Conservation (phyloP, 2,329 filamentous ascomycete genomes). For the Alternaria arbusti region DNA sequence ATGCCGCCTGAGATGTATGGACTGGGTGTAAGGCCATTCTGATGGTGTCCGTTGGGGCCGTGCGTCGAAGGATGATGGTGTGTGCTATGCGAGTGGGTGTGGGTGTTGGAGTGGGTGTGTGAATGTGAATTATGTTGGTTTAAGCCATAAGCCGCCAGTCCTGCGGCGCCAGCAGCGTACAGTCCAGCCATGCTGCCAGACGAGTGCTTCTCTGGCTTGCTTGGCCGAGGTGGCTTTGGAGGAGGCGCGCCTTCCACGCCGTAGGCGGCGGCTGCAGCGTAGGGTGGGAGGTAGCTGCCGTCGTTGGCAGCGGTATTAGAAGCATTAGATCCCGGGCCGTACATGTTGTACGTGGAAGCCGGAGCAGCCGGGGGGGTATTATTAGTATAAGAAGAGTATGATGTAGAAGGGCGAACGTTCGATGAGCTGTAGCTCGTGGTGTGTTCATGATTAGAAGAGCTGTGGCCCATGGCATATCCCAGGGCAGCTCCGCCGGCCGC, state of each 20-base stretch:
- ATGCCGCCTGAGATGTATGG: conserved; percentile 46
- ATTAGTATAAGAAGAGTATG: conserved; percentile 33
- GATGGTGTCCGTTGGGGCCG: conserved; percentile 33
- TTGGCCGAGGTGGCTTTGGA: conserved; percentile 44
- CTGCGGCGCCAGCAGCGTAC: conserved; percentile 55
- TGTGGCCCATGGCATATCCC: conserved; percentile 49
- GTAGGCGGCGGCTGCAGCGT: conserved; percentile 26
- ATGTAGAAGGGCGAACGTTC: conserved; percentile 33
- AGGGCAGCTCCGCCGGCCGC: conserved; percentile 51
- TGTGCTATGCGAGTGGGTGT: conserved; percentile 27
- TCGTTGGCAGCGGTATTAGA: conserved; percentile 39
- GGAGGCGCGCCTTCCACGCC: conserved; percentile 31
- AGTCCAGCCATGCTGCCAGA: conserved; percentile 52
- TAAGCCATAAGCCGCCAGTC: conserved; percentile 55
- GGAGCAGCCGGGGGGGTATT: conserved; percentile 21
- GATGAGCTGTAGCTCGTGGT: conserved; percentile 31
- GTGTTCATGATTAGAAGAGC: conserved; percentile 37
- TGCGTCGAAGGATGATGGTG: conserved; percentile 38
- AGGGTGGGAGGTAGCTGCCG: conserved; percentile 40
- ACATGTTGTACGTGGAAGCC: conserved; percentile 23
- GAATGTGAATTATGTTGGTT: conserved; percentile 49
- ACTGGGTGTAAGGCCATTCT: conserved; percentile 25
- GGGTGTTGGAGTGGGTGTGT: conserved; percentile 31
- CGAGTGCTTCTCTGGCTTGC: conserved; percentile 53
- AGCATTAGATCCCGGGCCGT: conserved; percentile 37